phyloP scores from a whole-genome alignment of 176 grass and related monocot genomes.

The Alloteropsis semialata region DNA sequence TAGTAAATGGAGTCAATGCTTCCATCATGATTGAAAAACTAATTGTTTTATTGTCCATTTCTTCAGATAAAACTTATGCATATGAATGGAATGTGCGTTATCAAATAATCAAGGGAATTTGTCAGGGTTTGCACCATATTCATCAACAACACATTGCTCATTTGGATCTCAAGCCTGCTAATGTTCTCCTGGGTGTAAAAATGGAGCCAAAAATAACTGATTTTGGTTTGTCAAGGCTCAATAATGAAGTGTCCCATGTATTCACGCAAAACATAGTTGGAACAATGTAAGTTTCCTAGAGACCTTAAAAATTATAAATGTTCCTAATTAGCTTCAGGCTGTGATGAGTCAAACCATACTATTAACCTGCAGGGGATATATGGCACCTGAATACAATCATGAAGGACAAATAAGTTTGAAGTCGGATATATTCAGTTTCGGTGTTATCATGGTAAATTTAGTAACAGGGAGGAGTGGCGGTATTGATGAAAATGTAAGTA shows the following conservation, averaged over 20 bases:
- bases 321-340: neutral
- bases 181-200: neutral
- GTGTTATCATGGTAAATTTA: neutral
- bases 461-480: neutral
- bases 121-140: neutral
- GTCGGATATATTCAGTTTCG: conserved; percentile 6
- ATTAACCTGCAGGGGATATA: neutral
- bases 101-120: neutral
- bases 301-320: too few species aligned
- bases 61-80: neutral
- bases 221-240: neutral
- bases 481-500: neutral
- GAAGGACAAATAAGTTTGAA: neutral
- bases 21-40: accelerated
- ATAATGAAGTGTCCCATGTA: neutral
- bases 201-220: too few species aligned
- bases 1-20: too few species aligned
- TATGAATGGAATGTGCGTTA: neutral
- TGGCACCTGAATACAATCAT: neutral
- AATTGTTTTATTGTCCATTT: neutral
- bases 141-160: neutral
- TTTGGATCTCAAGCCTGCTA: neutral
- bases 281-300: neutral
- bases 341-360: too few species aligned
- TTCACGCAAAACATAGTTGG: neutral